These are phyloP conservation scores for Narthecium ossifragum DNA, from an alignment of 106 monocot species.

Conservation along the genomic window DNA sequence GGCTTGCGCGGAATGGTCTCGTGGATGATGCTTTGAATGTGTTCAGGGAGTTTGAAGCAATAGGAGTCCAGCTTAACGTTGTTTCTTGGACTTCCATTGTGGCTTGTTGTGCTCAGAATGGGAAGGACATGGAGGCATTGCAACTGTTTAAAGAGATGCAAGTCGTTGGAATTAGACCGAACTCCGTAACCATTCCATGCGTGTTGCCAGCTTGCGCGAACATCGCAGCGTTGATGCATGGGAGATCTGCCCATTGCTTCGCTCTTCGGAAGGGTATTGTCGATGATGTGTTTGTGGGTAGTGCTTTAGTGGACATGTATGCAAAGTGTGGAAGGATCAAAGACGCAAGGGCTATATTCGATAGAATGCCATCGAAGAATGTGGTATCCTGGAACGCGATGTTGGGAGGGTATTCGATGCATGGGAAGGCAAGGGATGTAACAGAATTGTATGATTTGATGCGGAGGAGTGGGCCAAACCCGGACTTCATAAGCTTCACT, in stretches of 20 bases:
- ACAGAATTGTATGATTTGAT: constrained; percentile 44
- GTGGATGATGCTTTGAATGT: constrained; percentile 34
- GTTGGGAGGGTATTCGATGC: constrained; percentile 76
- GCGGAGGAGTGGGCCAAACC: constrained; percentile 31
- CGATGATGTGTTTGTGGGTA: constrained; percentile 52
- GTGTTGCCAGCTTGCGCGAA: constrained; percentile 74
- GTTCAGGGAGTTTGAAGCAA: constrained; percentile 34
- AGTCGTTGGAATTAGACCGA: constrained; percentile 38
- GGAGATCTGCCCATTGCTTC: constrained; percentile 66
- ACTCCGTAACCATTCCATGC: constrained; percentile 68
- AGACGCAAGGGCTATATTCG: constrained; percentile 44
- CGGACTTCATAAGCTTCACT: constrained; percentile 61
- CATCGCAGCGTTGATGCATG: constrained; percentile 59
- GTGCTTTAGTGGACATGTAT: constrained; percentile 73
- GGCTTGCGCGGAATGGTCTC: constrained; percentile 51
- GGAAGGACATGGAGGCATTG: constrained; percentile 54
- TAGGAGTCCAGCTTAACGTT: constrained; percentile 44
- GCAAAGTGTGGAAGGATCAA: constrained; percentile 72
- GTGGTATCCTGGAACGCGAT: constrained; percentile 78
- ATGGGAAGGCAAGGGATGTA: constrained; percentile 53
- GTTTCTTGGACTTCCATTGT: constrained; percentile 87
- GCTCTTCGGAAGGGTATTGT: constrained; percentile 30
- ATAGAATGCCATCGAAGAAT: constrained; percentile 47
- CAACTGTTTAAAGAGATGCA: constrained; percentile 81
- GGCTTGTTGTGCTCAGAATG: constrained; percentile 69